A percentile compares a stretch with the other conserved stretches of the same genome.
Evolutionary conservation across 2,329 filamentous ascomycete genomes (phyloP).

Genomic region (Talaromyces verruculosus): DNA sequence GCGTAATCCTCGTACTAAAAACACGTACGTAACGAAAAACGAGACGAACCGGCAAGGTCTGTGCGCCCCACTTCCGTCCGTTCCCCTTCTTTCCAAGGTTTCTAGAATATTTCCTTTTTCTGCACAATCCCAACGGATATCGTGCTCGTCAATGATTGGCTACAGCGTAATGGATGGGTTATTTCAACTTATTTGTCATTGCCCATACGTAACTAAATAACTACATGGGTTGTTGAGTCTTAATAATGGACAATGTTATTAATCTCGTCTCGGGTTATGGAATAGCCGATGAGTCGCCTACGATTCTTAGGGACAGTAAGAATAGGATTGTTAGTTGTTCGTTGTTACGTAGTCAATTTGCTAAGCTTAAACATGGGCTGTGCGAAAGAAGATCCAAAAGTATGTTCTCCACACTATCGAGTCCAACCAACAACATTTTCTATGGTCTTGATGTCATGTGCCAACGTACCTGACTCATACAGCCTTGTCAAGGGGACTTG

Average conservation of each 20-base stretch:
- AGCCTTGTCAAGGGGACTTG: background rate
- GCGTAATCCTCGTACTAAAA: background rate
- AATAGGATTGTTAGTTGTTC: background rate
- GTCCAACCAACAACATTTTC: background rate
- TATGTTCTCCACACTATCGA: background rate
- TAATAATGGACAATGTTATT: background rate
- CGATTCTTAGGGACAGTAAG: background rate
- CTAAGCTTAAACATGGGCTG: slow-evolving; percentile 1
- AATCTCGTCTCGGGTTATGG: background rate
- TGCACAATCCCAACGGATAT: background rate
- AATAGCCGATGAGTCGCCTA: background rate
- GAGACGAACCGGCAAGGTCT: background rate
- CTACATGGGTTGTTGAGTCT: no score
- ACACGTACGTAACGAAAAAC: background rate
- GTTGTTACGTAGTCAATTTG: background rate
- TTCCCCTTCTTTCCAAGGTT: background rate
- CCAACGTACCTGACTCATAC: background rate
- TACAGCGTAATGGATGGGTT: background rate
- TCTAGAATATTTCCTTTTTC: slow-evolving; percentile 7
- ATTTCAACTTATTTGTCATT: background rate
- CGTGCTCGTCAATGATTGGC: background rate
- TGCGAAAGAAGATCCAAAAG: background rate
- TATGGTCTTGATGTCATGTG: background rate
- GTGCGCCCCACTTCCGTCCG: background rate
- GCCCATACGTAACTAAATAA: background rate